Evolutionary conservation across 192 early-diverging fungal species (phyloP).

Genomic region (Coemansia sp.): DNA sequence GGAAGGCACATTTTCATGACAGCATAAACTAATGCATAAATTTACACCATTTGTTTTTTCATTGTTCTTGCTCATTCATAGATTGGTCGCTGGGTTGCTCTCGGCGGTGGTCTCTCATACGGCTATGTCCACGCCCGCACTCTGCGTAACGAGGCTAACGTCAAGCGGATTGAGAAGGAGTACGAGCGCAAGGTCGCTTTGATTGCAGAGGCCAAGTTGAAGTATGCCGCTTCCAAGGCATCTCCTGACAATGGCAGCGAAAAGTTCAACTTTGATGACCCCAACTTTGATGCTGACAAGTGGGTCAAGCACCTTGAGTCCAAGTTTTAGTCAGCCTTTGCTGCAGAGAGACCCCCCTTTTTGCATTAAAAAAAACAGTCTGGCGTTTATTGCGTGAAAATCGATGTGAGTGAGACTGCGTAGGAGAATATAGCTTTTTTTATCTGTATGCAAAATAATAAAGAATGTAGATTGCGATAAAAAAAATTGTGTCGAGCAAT

Average conservation of each 20-base stretch:
- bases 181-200: constrained; percentile 45
- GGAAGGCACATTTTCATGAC: too few species aligned
- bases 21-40: neutral
- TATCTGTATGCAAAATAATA: too few species aligned
- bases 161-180: constrained; percentile 31
- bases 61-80: constrained; percentile 7
- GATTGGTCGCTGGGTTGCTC: constrained; percentile 49
- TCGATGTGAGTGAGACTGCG: too few species aligned
- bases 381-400: too few species aligned
- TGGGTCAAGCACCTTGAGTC: constrained; percentile 43
- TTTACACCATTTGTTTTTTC: too few species aligned
- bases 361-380: too few species aligned
- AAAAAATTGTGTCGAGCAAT: too few species aligned
- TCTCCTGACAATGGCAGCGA: constrained; percentile 4
- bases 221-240: constrained; percentile 41
- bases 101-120: constrained; percentile 45
- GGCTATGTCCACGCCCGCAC: constrained; percentile 36
- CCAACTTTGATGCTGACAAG: constrained; percentile 47
- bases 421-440: too few species aligned
- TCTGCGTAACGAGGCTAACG: constrained; percentile 29
- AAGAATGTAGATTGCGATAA: too few species aligned
- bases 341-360: too few species aligned
- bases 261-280: constrained; percentile 40
- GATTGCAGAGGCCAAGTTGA: constrained; percentile 50
- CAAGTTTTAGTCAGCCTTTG: constrained; percentile 14